phyloP scores from a whole-genome alignment of 2,329 filamentous ascomycete genomes.

The Beauveria rudraprayagi region DNA sequence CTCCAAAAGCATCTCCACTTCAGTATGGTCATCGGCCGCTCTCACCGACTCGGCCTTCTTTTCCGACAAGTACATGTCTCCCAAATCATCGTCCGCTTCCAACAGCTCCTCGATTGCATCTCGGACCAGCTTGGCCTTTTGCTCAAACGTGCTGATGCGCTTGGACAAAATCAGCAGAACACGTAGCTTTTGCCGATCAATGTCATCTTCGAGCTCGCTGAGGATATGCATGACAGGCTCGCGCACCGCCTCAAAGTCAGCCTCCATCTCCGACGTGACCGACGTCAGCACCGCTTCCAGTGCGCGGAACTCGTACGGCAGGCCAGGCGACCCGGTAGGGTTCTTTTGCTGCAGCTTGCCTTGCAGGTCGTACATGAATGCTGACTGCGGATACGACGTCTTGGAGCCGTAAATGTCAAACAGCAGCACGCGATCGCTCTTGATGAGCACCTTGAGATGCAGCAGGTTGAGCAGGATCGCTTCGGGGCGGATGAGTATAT shows the following conservation, averaged over 20 bases:
- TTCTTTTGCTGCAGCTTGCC: constrained; percentile 82
- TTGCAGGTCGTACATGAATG: constrained; percentile 97
- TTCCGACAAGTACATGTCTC: constrained; percentile 92
- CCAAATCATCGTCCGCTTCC: constrained; percentile 91
- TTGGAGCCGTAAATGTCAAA: constrained; percentile 95
- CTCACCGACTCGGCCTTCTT: constrained; percentile 66
- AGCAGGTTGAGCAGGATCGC: constrained; percentile 92
- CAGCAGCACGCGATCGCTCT: constrained; percentile 85
- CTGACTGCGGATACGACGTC: constrained; percentile 88
- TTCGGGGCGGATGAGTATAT: constrained; percentile 87
- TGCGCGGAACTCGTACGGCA: constrained; percentile 94
- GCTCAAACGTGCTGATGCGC: constrained; percentile 92
- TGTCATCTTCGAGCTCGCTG: constrained; percentile 88
- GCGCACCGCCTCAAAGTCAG: constrained; percentile 87
- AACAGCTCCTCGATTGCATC: constrained; percentile 93
- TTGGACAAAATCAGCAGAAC: constrained; percentile 91
- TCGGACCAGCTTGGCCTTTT: constrained; percentile 87
- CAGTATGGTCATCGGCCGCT: constrained; percentile 80
- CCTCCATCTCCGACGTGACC: constrained; percentile 84
- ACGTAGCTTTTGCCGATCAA: constrained; percentile 87
- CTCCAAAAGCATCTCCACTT: constrained; percentile 93
- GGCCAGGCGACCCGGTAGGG: constrained; percentile 46
- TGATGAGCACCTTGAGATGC: constrained; percentile 93
- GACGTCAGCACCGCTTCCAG: constrained; percentile 92
- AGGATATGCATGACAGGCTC: constrained; percentile 87